phyloP scores from a whole-genome alignment of 805 yeast species.

The Metschnikowia anglica region DNA sequence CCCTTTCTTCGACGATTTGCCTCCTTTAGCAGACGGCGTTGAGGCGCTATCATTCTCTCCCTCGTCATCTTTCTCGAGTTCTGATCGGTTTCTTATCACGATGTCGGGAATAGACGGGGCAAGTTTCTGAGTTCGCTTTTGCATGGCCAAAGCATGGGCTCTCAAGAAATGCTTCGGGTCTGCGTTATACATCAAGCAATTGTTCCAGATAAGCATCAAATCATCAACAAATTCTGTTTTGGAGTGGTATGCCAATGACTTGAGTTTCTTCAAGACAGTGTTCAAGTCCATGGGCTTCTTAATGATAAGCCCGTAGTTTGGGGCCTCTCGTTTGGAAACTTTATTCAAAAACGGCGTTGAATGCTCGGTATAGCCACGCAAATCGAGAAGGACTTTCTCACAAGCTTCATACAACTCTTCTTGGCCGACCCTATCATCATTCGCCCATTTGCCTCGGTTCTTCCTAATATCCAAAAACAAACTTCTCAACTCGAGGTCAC shows the following conservation, averaged over 20 bases:
- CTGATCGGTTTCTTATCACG: slow-evolving; percentile 66
- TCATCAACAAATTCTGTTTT: slow-evolving; percentile 94
- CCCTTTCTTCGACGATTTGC: slow-evolving; percentile 41
- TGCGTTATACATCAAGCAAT: slow-evolving; percentile 88
- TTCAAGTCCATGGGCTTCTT: slow-evolving; percentile 95
- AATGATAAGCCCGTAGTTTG: slow-evolving; percentile 87
- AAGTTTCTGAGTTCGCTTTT: slow-evolving; percentile 73
- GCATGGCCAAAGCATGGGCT: slow-evolving; percentile 95
- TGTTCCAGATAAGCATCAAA: slow-evolving; percentile 90
- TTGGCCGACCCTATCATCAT: slow-evolving; percentile 92
- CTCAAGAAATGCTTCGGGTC: slow-evolving; percentile 92
- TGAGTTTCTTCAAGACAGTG: slow-evolving; percentile 88
- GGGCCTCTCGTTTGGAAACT: slow-evolving; percentile 98
- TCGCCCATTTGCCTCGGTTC: slow-evolving; percentile 96
- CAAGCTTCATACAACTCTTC: slow-evolving; percentile 97
- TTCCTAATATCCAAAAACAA: slow-evolving; percentile 90
- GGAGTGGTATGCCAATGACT: slow-evolving; percentile 74
- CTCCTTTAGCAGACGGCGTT: slow-evolving; percentile 28
- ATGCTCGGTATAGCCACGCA: slow-evolving; percentile 91
- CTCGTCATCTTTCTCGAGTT: slow-evolving; percentile 64
- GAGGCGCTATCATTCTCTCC: slow-evolving; percentile 24
- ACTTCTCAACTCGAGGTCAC: slow-evolving; percentile 80
- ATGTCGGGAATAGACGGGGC: slow-evolving; percentile 90
- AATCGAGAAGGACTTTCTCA: slow-evolving; percentile 87
- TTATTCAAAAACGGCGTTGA: slow-evolving; percentile 93